Conservation (phyloP, 2,329 filamentous ascomycete genomes). For the Fusarium armeniacum region DNA sequence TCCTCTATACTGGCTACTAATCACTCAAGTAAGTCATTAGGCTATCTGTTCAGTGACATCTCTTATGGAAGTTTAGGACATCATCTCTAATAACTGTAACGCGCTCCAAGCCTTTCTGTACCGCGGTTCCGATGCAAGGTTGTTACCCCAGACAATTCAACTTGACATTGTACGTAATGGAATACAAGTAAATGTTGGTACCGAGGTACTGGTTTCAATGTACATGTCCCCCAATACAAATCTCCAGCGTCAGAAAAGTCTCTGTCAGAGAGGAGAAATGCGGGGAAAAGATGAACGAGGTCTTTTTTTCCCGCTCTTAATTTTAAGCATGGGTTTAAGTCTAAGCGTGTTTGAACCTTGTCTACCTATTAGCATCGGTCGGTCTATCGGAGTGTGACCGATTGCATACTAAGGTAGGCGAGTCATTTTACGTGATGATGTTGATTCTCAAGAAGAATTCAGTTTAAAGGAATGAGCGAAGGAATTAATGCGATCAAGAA, state of each 20-base stretch:
- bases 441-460: background rate
- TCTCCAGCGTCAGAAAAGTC: slow-evolving; percentile 8
- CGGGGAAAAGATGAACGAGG: slow-evolving; percentile 27
- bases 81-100: slow-evolving; percentile 11
- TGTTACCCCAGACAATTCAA: slow-evolving; percentile 30
- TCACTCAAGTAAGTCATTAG: slow-evolving; percentile 5
- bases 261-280: slow-evolving; percentile 32
- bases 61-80: background rate
- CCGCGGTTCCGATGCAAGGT: slow-evolving; percentile 31
- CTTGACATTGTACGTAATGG: slow-evolving; percentile 23
- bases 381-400: slow-evolving; percentile 29
- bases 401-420: slow-evolving; percentile 23
- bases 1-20: background rate
- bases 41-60: slow-evolving; percentile 19
- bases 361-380: background rate
- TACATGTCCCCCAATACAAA: slow-evolving; percentile 17
- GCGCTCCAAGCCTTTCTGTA: slow-evolving; percentile 12
- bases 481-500: background rate
- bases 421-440: slow-evolving; percentile 23
- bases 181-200: slow-evolving; percentile 25
- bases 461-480: background rate
- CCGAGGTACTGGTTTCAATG: slow-evolving; percentile 10
- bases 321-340: slow-evolving; percentile 45
- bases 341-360: slow-evolving; percentile 32
- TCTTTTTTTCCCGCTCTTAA: slow-evolving; percentile 19